Evolutionary conservation across 768 basidiomycete genomes (phyloP), one percentile per base, ranked within the genome.

Genomic region (Lentinula lateritia): DNA sequence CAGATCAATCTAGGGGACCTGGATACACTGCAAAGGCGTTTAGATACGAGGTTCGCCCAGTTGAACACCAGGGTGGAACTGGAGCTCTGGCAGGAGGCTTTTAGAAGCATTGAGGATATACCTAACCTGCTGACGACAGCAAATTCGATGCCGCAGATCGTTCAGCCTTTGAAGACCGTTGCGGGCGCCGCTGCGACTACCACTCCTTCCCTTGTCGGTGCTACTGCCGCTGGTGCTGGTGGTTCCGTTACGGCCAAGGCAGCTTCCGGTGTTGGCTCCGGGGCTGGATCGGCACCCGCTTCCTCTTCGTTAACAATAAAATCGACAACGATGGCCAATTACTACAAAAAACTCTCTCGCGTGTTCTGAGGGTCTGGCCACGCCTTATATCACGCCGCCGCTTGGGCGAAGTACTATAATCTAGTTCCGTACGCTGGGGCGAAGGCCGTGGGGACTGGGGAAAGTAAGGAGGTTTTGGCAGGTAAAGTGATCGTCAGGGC

Each of bases 31-130:
- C 91, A 96, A 69, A 93, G 93, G 67, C 92, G 96, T 74, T 89
- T 98, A 63, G 96, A 98, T 72, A 95, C 94, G 16, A 93, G 95
- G 60, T 98, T 99, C 72, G 91, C 92, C 28, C 95, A 98, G 78
- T 85, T 98, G 64, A 94, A 95, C 69, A 91, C 94, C 18, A 94
- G 95, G 1, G 95, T 98, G 66, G 95, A 98, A 73, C 88, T 99
- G 65, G 96, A 99, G 75, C 83, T 99, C 32, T 99, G 96, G 96
- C 95, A 98, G 70, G 96, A 98, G 70, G 96, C 94, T 9, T 99
- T 98, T 84, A 90, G 96, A 63, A 94, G 93, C 45, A 94, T 98
- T 63, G 96, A 99, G 74, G 96, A 99, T 73, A 92, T 98, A 42
- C 96, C 98, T 78, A 94, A 95, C 68, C 83, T 98, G 39, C 85